Conservation (phyloP, 768 basidiomycete genomes). For the Amanita rubescens region DNA sequence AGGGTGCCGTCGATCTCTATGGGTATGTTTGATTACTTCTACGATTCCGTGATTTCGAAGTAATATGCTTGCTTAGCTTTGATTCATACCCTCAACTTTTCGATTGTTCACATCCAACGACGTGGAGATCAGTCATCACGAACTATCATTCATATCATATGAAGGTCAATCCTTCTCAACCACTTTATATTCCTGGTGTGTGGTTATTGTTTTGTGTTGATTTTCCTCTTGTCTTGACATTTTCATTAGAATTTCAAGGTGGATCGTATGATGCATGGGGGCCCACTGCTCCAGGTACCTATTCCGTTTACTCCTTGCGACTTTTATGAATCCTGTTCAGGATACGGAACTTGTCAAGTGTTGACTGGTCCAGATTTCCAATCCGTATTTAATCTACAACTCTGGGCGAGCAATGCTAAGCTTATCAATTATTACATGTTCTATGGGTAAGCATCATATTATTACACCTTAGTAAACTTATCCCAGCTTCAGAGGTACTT, state of each 20-base stretch:
- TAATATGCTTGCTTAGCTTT: slow-evolving; percentile 24
- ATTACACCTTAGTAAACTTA: neutral
- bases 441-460: slow-evolving; percentile 44
- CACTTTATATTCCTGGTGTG: slow-evolving; percentile 65
- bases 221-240: neutral
- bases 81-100: slow-evolving; percentile 76
- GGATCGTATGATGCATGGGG: slow-evolving; percentile 84
- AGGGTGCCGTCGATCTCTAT: slow-evolving; percentile 73
- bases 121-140: slow-evolving; percentile 57
- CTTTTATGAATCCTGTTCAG: slow-evolving; percentile 19
- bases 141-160: slow-evolving; percentile 62
- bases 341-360: slow-evolving; percentile 55
- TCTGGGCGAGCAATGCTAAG: slow-evolving; percentile 80
- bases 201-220: neutral
- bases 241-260: slow-evolving; percentile 48
- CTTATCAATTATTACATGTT: slow-evolving; percentile 83
- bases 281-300: slow-evolving; percentile 53
- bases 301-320: neutral
- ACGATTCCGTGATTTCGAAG: neutral
- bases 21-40: slow-evolving; percentile 34
- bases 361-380: slow-evolving; percentile 70
- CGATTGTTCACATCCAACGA: slow-evolving; percentile 67
- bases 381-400: slow-evolving; percentile 70
- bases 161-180: slow-evolving; percentile 41
- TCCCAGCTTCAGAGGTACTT: slow-evolving; percentile 54